Conservation (phyloP, 2,329 filamentous ascomycete species). For the Beauveria rudraprayagi region DNA sequence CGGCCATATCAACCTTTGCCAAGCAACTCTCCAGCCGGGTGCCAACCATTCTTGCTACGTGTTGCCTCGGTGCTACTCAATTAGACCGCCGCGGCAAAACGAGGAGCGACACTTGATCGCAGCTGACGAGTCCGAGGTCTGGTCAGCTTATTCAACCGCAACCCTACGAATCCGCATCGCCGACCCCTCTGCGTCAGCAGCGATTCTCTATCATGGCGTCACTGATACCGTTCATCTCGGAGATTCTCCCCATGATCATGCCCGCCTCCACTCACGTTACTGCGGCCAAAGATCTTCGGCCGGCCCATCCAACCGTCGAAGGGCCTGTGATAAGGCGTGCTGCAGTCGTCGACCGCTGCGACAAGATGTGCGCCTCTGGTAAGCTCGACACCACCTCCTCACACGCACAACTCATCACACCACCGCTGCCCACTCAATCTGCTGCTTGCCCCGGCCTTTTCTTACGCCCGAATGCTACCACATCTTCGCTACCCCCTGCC, state of each 20-base stretch:
- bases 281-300: conserved; percentile 37
- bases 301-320: conserved; percentile 25
- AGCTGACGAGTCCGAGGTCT: background rate
- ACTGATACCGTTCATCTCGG: conserved; percentile 47
- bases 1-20: background rate
- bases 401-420: background rate
- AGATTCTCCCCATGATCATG: conserved; percentile 52
- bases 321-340: conserved; percentile 30
- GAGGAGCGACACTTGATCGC: background rate
- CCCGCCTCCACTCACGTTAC: conserved; percentile 51
- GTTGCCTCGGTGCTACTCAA: background rate
- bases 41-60: background rate
- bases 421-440: background rate
- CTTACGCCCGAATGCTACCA: conserved; percentile 8
- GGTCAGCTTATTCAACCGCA: background rate
- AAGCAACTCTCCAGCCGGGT: background rate
- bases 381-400: conserved; percentile 22
- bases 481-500: background rate
- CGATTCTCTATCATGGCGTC: conserved; percentile 36
- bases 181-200: background rate
- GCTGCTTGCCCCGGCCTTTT: conserved; percentile 1
- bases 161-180: background rate
- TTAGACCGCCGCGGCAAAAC: background rate
- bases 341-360: conserved; percentile 56
- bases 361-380: conserved; percentile 60